Evolutionary conservation across 2,329 filamentous ascomycete species (phyloP).

Genomic region (Hypoxylon sp.): DNA sequence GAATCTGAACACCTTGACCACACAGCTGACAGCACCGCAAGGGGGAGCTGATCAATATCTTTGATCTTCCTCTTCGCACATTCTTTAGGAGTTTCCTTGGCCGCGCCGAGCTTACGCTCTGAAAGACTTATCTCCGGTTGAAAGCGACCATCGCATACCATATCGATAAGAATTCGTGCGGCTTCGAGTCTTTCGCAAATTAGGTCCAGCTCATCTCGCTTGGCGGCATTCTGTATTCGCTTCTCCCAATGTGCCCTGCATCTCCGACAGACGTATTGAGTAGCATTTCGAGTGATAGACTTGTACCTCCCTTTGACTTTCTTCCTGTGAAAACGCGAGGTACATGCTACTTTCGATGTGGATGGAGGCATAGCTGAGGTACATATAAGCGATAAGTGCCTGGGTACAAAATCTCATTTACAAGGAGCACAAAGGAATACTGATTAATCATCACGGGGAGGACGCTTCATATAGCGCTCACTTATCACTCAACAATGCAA

Average conservation of each 20-base stretch:
- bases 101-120: background rate
- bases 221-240: background rate
- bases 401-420: too few relatives aligned
- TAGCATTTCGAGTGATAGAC: background rate
- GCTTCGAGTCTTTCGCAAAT: background rate
- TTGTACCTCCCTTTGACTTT: background rate
- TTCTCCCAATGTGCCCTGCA: slow-evolving; percentile 2
- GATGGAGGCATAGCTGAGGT: too few relatives aligned
- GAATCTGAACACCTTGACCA: slow-evolving; percentile 8
- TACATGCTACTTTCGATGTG: background rate
- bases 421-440: too few relatives aligned
- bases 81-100: background rate
- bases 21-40: slow-evolving; percentile 9
- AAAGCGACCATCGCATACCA: background rate
- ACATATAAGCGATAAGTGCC: too few relatives aligned
- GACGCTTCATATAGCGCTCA: too few relatives aligned
- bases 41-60: background rate
- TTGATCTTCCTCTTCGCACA: background rate
- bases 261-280: slow-evolving; percentile 5
- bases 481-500: too few relatives aligned
- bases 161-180: background rate
- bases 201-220: background rate
- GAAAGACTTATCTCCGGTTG: background rate
- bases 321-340: background rate
- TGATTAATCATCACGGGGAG: too few relatives aligned